Conservation (phyloP, 148 eudicot species). For the Oxyria digyna region DNA sequence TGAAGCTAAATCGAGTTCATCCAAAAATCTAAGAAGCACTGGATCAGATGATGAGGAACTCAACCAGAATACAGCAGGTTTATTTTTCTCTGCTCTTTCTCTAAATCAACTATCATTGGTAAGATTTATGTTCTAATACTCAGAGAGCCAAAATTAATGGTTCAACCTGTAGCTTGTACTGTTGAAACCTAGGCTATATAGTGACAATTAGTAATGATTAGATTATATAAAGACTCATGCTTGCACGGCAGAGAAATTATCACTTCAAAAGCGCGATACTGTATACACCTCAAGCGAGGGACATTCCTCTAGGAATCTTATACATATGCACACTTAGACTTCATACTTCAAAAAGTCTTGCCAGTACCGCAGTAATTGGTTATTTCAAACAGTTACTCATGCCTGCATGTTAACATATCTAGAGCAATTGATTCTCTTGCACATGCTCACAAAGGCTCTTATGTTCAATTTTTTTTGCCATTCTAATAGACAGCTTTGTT, state of each 20-base stretch:
- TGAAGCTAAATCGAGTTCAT: conserved; percentile 24
- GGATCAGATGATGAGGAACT: conserved; percentile 2
- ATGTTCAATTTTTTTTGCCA: background rate
- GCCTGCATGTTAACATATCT: conserved; percentile 5
- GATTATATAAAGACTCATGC: background rate
- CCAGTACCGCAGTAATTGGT: too few relatives aligned
- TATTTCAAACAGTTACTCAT: background rate
- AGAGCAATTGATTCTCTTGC: conserved; percentile 27
- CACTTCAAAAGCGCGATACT: background rate
- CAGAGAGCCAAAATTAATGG: background rate
- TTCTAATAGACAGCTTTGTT: background rate
- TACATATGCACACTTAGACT: background rate
- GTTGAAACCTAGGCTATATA: background rate
- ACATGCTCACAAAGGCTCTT: background rate
- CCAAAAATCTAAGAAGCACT: conserved; percentile 24
- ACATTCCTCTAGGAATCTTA: background rate
- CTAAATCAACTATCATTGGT: background rate
- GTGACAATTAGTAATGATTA: background rate
- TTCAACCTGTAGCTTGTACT: background rate
- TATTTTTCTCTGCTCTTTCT: background rate
- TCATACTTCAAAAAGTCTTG: background rate
- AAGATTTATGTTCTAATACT: background rate
- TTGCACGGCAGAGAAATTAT: background rate
- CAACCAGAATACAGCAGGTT: conserved; percentile 1
- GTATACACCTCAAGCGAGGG: background rate